Evolutionary conservation across 2,329 filamentous ascomycete species (phyloP).

Genomic region (Colletotrichum sp.): DNA sequence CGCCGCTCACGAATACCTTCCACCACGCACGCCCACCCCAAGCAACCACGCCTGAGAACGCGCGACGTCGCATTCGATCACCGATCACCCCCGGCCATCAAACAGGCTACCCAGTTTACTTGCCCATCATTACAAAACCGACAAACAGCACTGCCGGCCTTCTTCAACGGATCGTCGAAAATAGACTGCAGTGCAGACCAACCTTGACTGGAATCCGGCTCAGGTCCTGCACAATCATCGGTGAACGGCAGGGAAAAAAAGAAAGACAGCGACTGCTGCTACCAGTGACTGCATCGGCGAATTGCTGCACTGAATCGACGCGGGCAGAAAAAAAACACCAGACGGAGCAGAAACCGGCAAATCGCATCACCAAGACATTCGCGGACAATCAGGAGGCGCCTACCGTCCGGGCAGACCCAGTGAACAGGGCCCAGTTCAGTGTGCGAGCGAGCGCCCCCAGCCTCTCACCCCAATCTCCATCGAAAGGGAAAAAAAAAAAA

Average conservation of each 20-base stretch:
- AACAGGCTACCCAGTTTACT: conserved; percentile 9
- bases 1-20: not conserved
- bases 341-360: conserved; percentile 15
- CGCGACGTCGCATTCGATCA: conserved; percentile 17
- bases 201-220: not conserved
- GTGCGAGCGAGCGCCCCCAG: not conserved
- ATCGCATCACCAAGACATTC: conserved; percentile 14
- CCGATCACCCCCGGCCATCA: conserved; percentile 3
- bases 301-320: not conserved
- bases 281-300: not conserved
- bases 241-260: not conserved
- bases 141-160: not conserved
- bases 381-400: conserved; percentile 3
- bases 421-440: not conserved
- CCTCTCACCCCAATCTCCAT: not conserved
- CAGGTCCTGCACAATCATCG: conserved; percentile 2
- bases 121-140: conserved; percentile 3
- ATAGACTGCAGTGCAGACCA: not conserved
- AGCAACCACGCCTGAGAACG: not conserved
- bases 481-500: not conserved
- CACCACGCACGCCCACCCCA: not conserved
- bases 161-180: not conserved
- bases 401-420: conserved; percentile 1
- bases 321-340: not conserved
- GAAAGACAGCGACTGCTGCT: not conserved